These are phyloP conservation scores for Tulasnella sp. DNA, from an alignment of 768 basidiomycete genomes.

Conservation along the genomic window DNA sequence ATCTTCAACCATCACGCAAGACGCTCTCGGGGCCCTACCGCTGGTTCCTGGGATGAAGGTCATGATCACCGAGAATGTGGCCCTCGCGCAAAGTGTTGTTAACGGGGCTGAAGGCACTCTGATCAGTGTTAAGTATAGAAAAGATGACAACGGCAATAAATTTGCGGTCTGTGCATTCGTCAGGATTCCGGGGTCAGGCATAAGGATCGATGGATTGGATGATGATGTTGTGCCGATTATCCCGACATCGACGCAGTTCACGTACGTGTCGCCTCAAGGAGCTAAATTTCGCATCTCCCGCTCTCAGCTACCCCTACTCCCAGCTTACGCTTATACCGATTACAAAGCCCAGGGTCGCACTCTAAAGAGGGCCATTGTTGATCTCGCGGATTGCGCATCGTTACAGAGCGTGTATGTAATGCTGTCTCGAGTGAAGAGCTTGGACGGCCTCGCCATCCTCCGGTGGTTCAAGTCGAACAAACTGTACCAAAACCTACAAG, in stretches of 20 bases:
- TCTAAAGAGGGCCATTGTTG: slow-evolving; percentile 5
- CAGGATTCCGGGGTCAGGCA: slow-evolving; percentile 26
- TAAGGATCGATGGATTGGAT: not conserved
- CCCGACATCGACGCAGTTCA: not conserved
- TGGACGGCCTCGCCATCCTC: not conserved
- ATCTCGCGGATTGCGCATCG: not conserved
- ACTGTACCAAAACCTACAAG: not conserved
- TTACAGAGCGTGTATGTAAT: slow-evolving; percentile 20
- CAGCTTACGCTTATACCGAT: slow-evolving; percentile 33
- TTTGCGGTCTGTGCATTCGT: slow-evolving; percentile 42
- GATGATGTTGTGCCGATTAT: slow-evolving; percentile 16
- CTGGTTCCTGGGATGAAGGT: slow-evolving; percentile 33
- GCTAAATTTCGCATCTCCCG: not conserved
- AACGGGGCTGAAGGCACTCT: slow-evolving; percentile 45
- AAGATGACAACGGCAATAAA: slow-evolving; percentile 37
- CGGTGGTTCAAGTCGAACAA: not conserved
- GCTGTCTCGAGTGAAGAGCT: slow-evolving; percentile 14
- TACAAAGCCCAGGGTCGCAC: slow-evolving; percentile 32
- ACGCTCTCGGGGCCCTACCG: slow-evolving; percentile 21
- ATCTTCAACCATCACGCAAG: not conserved
- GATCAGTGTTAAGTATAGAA: slow-evolving; percentile 40
- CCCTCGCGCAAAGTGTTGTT: slow-evolving; percentile 46
- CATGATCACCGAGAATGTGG: slow-evolving; percentile 44
- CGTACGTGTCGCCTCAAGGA: not conserved
- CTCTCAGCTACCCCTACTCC: slow-evolving; percentile 26